Base-by-base conservation (phyloP, 208 protist species). In the Novymonas esmeraldas region DNA sequence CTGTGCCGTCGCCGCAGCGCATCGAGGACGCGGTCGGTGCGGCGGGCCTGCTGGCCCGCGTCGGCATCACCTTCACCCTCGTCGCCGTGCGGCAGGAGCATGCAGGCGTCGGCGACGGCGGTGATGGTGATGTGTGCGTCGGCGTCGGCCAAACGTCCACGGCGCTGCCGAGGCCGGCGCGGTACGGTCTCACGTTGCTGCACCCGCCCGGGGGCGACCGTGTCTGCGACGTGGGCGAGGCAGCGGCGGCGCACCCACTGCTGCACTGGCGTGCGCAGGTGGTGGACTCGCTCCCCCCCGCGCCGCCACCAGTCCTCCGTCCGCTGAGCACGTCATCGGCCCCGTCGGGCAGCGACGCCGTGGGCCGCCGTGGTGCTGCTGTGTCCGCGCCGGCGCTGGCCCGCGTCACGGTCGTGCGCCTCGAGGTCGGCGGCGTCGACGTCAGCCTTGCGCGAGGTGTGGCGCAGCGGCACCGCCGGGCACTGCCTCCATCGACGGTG, bases 191-290 rank as follows among this genome's bases (percentile, higher is more conserved):
- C 28, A 64, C 59, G 24, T 42, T 33, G 20, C 59, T 64, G 3
- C 22, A 41, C 11, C 44, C 59, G 29, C 3, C 29, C 6, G 29
- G 0, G 6, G 36, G 33, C 59, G 16, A 14, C 26, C 14, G 7
- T 9, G 13, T n/a, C 29, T 11, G 14, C 38, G 28, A n/a, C 20
- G 41, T 7, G 0, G 59, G 2, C 20, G 20, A 10, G 16, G 59
- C 33, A 9, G 26, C 29, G 14, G 29, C 10, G 3, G 33, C 16
- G 18, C 31, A 26, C 24, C 31, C 22, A 49, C 24, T 75, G 6
- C 61, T 75, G 2, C 41, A 28, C 14, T 75, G 70, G 70, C 61
- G 61, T 3, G 70, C 70, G 20, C 70, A 42, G 13, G 44, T 75
- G 26, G 6, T 29, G 18, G 34, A 51, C n/a, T 46, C 10, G 9